Evolutionary conservation across 208 protist species (phyloP), one percentile per base, ranked within the genome.

Genomic region (Herpetomonas tarakana): DNA sequence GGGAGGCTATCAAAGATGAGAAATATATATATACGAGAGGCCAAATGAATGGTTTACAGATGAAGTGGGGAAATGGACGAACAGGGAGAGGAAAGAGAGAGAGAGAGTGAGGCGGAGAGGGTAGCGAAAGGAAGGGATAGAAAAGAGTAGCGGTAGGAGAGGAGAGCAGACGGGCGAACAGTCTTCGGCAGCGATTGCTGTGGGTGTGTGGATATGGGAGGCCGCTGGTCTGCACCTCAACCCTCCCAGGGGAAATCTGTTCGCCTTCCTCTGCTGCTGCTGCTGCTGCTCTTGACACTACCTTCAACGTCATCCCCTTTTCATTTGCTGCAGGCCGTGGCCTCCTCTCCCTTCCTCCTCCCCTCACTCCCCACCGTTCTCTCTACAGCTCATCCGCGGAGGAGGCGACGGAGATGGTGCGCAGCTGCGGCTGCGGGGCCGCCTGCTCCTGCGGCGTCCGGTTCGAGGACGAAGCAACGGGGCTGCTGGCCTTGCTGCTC

Each of bases 101-200:
- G 35, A 41, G 29, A 25, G 39, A 44, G 50, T 46, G 50, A 59
- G 47, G n/a, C 11, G 18, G 52, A 65, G 39, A 35, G n/a, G 28
- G 2, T 19, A 59, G 3, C 27, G 21, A 52, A 28, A 27, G 24
- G 19, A 18, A 27, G 19, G 22, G 9, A 52, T 27, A n/a, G 22
- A 22, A 52, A 19, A 22, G 22, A 28, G 12, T 19, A 22, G 18
- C 22, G 24, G 11, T 11, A 27, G 9, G 47, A 52, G 18, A 19
- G 9, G 22, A 39, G 14, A 41, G 38, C 21, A 61, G 41, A 61
- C 18, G n/a, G n/a, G n/a, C n/a, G n/a, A n/a, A n/a, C n/a, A n/a
- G n/a, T n/a, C n/a, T n/a, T n/a, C n/a, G n/a, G n/a, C n/a, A n/a
- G n/a, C n/a, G n/a, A n/a, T n/a, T n/a, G n/a, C n/a, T n/a, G n/a